phyloP scores from a whole-genome alignment of 2,329 filamentous ascomycete genomes.

The Cryphonectria naterciae region DNA sequence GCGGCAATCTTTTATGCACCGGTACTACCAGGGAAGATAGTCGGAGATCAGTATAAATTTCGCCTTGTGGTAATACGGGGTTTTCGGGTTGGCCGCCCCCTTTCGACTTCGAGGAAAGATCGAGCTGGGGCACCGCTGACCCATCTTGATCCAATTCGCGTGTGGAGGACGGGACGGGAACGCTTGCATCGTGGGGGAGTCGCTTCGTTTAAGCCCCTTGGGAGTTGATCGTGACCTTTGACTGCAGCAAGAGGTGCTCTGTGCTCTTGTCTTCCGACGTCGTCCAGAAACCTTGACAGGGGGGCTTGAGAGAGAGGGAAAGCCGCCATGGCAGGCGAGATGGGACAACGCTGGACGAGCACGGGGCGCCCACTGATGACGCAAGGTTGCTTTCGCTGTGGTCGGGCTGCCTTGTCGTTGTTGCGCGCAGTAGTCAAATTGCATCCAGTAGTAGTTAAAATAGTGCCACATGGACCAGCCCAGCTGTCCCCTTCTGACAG shows the following conservation, averaged over 20 bases:
- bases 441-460: background rate
- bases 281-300: background rate
- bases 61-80: conserved; percentile 11
- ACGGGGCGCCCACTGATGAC: background rate
- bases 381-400: background rate
- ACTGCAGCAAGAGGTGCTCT: conserved; percentile 8
- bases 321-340: background rate
- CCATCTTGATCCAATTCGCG: conserved; percentile 13
- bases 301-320: background rate
- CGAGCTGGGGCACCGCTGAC: conserved; percentile 10
- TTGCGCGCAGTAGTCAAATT: background rate
- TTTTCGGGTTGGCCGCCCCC: conserved; percentile 27
- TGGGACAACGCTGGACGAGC: background rate
- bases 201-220: background rate
- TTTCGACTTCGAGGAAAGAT: conserved; percentile 8
- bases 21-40: conserved; percentile 11
- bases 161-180: conserved; percentile 24
- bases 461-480: conserved; percentile 8
- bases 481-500: background rate
- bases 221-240: conserved; percentile 1
- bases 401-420: background rate
- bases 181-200: conserved; percentile 14
- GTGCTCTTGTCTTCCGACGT: conserved; percentile 5
- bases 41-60: conserved; percentile 25
- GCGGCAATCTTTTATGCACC: conserved; percentile 17